Evolutionary conservation across 352 stramenopile genomes (phyloP).

Genomic region (Plasmopara halstedii): DNA sequence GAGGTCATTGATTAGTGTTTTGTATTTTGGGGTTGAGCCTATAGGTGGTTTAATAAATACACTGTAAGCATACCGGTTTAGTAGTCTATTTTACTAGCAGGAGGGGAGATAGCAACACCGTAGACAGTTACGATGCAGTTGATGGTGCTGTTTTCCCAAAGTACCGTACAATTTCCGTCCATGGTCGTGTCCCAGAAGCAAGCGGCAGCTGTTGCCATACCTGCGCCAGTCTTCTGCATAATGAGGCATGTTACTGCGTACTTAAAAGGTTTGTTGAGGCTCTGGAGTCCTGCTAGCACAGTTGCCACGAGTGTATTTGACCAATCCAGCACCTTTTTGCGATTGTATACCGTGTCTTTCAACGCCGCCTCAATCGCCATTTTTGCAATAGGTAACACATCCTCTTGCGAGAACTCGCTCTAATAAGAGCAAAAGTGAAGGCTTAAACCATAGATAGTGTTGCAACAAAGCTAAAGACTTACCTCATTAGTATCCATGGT

Average conservation of each 20-base stretch:
- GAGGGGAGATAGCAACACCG: conserved; percentile 71
- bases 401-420: conserved; percentile 75
- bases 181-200: conserved; percentile 75
- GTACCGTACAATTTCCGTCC: conserved; percentile 74
- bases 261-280: conserved; percentile 85
- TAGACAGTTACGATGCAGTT: conserved; percentile 83
- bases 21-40: too few relatives aligned
- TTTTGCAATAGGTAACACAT: conserved; percentile 70
- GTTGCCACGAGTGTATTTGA: conserved; percentile 72
- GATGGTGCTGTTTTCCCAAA: conserved; percentile 83
- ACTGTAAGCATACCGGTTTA: conserved; percentile 23
- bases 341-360: conserved; percentile 80
- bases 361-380: conserved; percentile 64
- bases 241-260: conserved; percentile 80
- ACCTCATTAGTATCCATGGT: conserved; percentile 49
- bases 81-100: conserved; percentile 61
- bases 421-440: conserved; percentile 5
- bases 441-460: too few relatives aligned
- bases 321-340: conserved; percentile 83
- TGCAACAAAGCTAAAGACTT: background rate
- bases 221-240: conserved; percentile 79
- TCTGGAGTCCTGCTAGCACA: conserved; percentile 75
- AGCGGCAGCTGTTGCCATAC: conserved; percentile 55
- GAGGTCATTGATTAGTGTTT: conserved; percentile 16
- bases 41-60: too few relatives aligned